A percentile compares a stretch with the other conserved stretches of the same genome.
Evolutionary conservation across 352 stramenopile genomes (phyloP).

Genomic region (Pythium myriotylum): DNA sequence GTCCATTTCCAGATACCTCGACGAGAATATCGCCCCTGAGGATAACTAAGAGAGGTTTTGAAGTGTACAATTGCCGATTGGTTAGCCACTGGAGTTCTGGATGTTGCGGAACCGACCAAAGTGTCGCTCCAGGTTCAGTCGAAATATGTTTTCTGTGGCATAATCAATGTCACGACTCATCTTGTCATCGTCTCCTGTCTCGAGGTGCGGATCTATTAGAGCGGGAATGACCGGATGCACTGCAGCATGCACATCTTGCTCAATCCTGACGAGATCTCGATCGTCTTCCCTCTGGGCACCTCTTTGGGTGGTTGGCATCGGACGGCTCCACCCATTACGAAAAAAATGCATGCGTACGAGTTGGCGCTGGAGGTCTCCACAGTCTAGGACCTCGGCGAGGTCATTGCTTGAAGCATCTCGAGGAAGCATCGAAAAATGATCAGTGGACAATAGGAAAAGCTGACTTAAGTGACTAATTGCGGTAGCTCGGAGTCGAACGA

Average conservation of each 20-base stretch:
- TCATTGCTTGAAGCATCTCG: constrained; percentile 6
- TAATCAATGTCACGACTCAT: constrained; percentile 30
- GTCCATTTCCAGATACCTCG: constrained; percentile 71
- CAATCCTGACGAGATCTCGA: constrained; percentile 14
- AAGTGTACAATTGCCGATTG: too few relatives aligned
- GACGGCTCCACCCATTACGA: constrained; percentile 47
- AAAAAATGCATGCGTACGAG: constrained; percentile 52
- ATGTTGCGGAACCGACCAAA: constrained; percentile 50
- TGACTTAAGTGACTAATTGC: constrained; percentile 24
- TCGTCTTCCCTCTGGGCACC: background rate
- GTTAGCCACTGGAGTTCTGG: background rate
- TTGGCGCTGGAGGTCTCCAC: constrained; percentile 37
- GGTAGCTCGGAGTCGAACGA: constrained; percentile 17
- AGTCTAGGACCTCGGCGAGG: constrained; percentile 40
- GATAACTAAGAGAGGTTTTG: constrained; percentile 44
- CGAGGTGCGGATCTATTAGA: background rate
- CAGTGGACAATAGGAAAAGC: constrained; percentile 20
- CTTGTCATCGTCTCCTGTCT: constrained; percentile 14
- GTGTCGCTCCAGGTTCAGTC: constrained; percentile 53
- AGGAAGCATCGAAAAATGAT: constrained; percentile 8
- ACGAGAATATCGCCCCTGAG: constrained; percentile 71
- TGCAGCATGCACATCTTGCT: constrained; percentile 18
- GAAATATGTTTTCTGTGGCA: constrained; percentile 41
- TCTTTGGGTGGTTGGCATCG: constrained; percentile 29
- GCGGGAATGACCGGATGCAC: constrained; percentile 20